Evolutionary conservation across 2,329 filamentous ascomycete genomes (phyloP).

Genomic region (Emericellopsis cladophorae): DNA sequence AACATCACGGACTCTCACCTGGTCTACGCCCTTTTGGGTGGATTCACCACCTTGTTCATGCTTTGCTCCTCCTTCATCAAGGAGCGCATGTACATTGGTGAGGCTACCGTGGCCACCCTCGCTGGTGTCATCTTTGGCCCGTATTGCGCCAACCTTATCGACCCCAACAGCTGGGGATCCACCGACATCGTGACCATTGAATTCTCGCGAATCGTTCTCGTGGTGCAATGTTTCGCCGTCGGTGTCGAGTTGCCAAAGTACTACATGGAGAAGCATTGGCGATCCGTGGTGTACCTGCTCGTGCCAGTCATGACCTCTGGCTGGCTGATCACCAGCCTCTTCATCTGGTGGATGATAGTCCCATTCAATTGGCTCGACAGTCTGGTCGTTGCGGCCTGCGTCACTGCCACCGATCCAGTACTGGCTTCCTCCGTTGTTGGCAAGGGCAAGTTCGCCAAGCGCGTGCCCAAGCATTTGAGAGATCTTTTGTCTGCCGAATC

Average conservation of each 20-base stretch:
- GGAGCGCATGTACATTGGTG: slow-evolving; percentile 95
- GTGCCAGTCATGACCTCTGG: slow-evolving; percentile 96
- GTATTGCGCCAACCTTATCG: slow-evolving; percentile 68
- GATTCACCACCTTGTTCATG: slow-evolving; percentile 98
- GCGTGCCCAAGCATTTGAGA: slow-evolving; percentile 92
- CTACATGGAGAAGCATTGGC: slow-evolving; percentile 98
- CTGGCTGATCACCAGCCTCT: slow-evolving; percentile 83
- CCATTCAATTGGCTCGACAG: slow-evolving; percentile 80
- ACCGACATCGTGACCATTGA: slow-evolving; percentile 79
- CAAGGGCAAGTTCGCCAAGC: slow-evolving; percentile 96
- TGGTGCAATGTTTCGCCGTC: slow-evolving; percentile 86
- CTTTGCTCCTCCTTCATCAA: slow-evolving; percentile 96
- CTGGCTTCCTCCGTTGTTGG: slow-evolving; percentile 94
- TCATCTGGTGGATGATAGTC: slow-evolving; percentile 84
- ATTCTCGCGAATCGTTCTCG: slow-evolving; percentile 78
- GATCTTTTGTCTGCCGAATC: slow-evolving; percentile 93
- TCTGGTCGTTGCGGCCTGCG: slow-evolving; percentile 77
- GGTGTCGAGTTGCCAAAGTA: slow-evolving; percentile 82
- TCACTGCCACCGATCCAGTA: slow-evolving; percentile 94
- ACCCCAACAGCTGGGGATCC: slow-evolving; percentile 67
- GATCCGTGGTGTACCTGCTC: slow-evolving; percentile 75
- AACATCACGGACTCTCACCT: slow-evolving; percentile 88
- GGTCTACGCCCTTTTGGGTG: slow-evolving; percentile 96
- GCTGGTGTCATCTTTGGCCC: slow-evolving; percentile 85
- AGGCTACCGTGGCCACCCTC: slow-evolving; percentile 86